Evolutionary conservation across 805 yeast genomes (phyloP).

Genomic region (Candida vartiovaarae): DNA sequence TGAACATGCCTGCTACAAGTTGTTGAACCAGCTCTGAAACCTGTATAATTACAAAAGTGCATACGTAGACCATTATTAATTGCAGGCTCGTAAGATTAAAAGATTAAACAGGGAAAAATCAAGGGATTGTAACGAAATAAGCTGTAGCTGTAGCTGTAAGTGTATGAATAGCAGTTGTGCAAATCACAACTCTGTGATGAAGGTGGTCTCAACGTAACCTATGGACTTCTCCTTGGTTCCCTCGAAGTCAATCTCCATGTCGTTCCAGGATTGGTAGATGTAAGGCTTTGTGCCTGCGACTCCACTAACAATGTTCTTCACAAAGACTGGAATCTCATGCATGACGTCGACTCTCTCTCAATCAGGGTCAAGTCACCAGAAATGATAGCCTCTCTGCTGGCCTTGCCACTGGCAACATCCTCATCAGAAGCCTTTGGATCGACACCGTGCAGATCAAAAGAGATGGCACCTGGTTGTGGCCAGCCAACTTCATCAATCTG

Average conservation of each 20-base stretch:
- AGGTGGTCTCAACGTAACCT: slow-evolving; percentile 76
- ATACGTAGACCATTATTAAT: too few species aligned
- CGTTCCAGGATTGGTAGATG: slow-evolving; percentile 84
- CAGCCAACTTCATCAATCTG: slow-evolving; percentile 72
- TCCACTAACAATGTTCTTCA: slow-evolving; percentile 87
- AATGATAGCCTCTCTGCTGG: slow-evolving; percentile 40
- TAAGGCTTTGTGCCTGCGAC: slow-evolving; percentile 96
- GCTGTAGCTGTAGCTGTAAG: not conserved
- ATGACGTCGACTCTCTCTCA: slow-evolving; percentile 95
- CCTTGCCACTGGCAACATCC: slow-evolving; percentile 28
- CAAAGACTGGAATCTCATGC: slow-evolving; percentile 94
- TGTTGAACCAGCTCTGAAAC: slow-evolving; percentile 4
- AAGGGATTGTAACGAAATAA: not conserved
- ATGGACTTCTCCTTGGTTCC: slow-evolving; percentile 49
- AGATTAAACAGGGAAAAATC: not conserved
- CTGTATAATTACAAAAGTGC: too few species aligned
- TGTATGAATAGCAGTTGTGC: not conserved
- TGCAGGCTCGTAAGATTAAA: not conserved
- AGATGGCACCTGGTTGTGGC: slow-evolving; percentile 73
- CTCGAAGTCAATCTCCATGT: slow-evolving; percentile 40
- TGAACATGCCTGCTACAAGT: slow-evolving; percentile 25
- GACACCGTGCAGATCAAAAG: slow-evolving; percentile 49
- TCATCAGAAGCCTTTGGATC: slow-evolving; percentile 38
- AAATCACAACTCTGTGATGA: slow-evolving; percentile 39
- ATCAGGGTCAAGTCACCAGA: slow-evolving; percentile 60